Base-by-base conservation (phyloP, 139 green algal species). In the Ettlia oleoabundans region DNA sequence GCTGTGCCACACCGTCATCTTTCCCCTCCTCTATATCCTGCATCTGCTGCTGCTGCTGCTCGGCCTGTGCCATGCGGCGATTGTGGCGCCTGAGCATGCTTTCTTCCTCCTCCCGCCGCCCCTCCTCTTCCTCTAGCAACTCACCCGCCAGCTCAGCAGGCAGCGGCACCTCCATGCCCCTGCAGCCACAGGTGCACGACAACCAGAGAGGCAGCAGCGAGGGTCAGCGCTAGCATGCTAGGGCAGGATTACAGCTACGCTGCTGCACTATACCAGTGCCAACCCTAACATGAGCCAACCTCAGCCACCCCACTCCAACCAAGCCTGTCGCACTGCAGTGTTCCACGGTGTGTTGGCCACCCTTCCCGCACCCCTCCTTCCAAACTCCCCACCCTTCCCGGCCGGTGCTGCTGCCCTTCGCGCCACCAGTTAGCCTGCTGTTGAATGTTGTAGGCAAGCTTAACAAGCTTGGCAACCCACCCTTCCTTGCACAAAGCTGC, bases 121-220 rank as follows among this genome's bases (percentile, higher is more conserved):
- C 26, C 53, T 69, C 73, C 0, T 61, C 73, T 52, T 28, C 53
- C 24, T 53, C 24, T 1, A 80, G 73, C 2, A 26, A 30, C 35
- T 69, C n/a, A 19, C 0, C 53, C 3, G 73, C 73, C 0, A 3
- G 13, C 3, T 68, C 73, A 1, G 35, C 30, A 3, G 32, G 33
- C 9, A 80, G 52, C 6, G 73, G 73, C 0, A 33, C 73, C 53
- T 80, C 53, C 53, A 80, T 28, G 43, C 43, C 70, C 43, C 70
- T 77, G 43, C 42, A 77, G n/a, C n/a, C n/a, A 58, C 9, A 58
- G 47, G 47, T 28, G 47, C 47, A 10, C 47, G 47, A n/a, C n/a
- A n/a, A n/a, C n/a, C 47, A 58, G 47, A 58, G 47, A 15, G 47
- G 47, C 15, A 15, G 47, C 47, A 58, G 47, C 47, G 15, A 15